Base-by-base conservation (phyloP, 148 eudicot genomes). In the Camellia granthamiana region DNA sequence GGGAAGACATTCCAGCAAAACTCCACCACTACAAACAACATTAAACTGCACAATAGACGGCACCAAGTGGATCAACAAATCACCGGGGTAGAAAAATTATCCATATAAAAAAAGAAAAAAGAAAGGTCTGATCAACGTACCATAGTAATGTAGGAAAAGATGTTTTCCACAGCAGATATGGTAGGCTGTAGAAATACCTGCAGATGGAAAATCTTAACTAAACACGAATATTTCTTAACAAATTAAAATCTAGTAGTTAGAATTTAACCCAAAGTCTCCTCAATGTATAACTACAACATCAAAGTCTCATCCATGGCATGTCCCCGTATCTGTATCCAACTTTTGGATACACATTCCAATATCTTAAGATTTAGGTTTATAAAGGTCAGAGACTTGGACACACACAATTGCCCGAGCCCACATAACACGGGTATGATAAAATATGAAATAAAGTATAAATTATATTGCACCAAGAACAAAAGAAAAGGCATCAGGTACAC, bases 161-260 rank as follows among this genome's bases (percentile, higher is more conserved):
- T 3, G 99, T 90, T 86, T 87, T 91, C 99, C 99, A 95, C 68
- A 95, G 85, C 55, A 95, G 87, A 89, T 89, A 95, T 2, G 99
- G 99, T 75, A 95, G 66, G 87, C 93, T 88, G 78, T 88, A 95
- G 88, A 93, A 95, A 81, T 95, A 95, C 99, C 99, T 93, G 91
- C 74, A 82, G 8, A 77, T 0, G 68, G 51, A n/a, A 16, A 15
- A 43, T 68, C 0, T 9, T 55, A 47, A 7, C 3, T 10, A 7
- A 66, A 10, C 16, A 14, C 15, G 52, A 8, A 10, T 62, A 16
- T 23, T 62, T 43, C 58, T 78, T 56, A 42, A 46, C 21, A 58
- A 30, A 72, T 21, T 30, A 38, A 64, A 16, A 81, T 10, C 47
- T 16, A 69, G 54, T 2, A 10, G 16, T 68, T 3, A 4, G 72